Base-by-base conservation (phyloP, 176 grass and related monocot species). In the Cocos nucifera region DNA sequence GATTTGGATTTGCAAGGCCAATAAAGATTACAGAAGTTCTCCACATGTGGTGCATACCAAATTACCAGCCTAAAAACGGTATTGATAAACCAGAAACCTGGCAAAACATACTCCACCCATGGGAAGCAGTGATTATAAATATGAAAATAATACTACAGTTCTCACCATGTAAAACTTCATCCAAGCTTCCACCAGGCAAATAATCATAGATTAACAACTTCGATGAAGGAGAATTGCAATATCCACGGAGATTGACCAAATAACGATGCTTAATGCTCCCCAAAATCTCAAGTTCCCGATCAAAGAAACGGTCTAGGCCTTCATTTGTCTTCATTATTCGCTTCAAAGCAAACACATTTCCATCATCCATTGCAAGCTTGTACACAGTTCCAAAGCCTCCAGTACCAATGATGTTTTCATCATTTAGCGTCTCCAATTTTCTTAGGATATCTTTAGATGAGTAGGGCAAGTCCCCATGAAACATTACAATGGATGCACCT, bases 241-340 rank as follows among this genome's bases (percentile, higher is more conserved):
- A 98, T n/a, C 93, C 88, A 60, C 93, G 83, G 24, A 98, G 87
- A 77, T 98, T 98, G 54, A 98, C 93, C 73, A 98, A 71, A 92
- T 92, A 89, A 4, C 93, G 84, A 81, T 98, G 93, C 59, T 98
- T 98, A 71, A 98, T 89, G 19, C 93, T 92, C 66, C 93, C 93
- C 73, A 98, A 81, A 78, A 98, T 98, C 73, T 98, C 93, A 67
- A 98, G 87, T 80, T 98, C 93, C 63, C 93, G 87, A 69, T 98
- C 88, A 77, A 98, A 98, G 66, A 86, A 98, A 19, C 82, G 62
- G 70, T 88, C 87, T 26, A 88, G 76, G 17, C 88, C 84, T 76
- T 98, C 88, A 77, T 86, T 98, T 67, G 79, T 98, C 78, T 98
- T 98, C 74, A 98, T 76, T 75, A 98, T 98, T 75, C 93, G 85